A percentile compares a stretch with the other conserved stretches of the same genome.
Conservation (phyloP, 108 stramenopile genomes). For the Nitzschia palea region DNA sequence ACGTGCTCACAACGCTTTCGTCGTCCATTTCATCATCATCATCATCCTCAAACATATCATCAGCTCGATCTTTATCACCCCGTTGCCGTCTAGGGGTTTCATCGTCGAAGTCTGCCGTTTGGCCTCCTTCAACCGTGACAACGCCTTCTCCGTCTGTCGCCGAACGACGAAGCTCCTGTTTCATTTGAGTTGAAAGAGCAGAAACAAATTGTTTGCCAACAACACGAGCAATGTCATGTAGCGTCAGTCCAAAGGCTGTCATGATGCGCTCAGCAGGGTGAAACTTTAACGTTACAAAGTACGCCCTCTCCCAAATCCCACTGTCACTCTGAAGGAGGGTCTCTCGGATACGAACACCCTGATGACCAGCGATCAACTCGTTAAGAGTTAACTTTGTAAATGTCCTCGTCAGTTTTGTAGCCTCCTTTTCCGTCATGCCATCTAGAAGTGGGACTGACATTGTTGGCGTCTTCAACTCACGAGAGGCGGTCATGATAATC, state of each 20-base stretch:
- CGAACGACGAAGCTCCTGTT: constrained; percentile 73
- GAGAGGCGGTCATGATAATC: constrained; percentile 99
- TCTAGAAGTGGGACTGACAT: constrained; percentile 90
- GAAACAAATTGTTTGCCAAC: constrained; percentile 75
- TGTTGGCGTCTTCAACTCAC: constrained; percentile 93
- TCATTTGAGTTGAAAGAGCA: constrained; percentile 79
- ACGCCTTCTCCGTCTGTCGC: constrained; percentile 48
- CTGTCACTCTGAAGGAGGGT: constrained; percentile 58
- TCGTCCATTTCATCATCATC: constrained; percentile 81
- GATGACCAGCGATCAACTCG: constrained; percentile 81
- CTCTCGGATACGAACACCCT: constrained; percentile 76
- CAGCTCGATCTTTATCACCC: constrained; percentile 26
- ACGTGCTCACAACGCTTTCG: constrained; percentile 40
- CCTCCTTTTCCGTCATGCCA: constrained; percentile 55
- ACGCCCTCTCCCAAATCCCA: constrained; percentile 80
- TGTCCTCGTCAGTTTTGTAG: constrained; percentile 67
- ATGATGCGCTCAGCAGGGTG: constrained; percentile 83
- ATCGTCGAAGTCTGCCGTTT: not conserved
- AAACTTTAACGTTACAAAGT: constrained; percentile 78
- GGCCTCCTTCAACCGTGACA: constrained; percentile 59
- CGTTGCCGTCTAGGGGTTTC: constrained; percentile 34
- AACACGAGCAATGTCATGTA: constrained; percentile 78
- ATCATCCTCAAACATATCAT: constrained; percentile 36
- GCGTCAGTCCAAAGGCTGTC: constrained; percentile 85
- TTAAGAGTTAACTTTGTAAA: constrained; percentile 83